A percentile compares a stretch with the other conserved stretches of the same genome.
Evolutionary conservation across 768 basidiomycete species (phyloP).

Genomic region (Boletellus ananiceps): DNA sequence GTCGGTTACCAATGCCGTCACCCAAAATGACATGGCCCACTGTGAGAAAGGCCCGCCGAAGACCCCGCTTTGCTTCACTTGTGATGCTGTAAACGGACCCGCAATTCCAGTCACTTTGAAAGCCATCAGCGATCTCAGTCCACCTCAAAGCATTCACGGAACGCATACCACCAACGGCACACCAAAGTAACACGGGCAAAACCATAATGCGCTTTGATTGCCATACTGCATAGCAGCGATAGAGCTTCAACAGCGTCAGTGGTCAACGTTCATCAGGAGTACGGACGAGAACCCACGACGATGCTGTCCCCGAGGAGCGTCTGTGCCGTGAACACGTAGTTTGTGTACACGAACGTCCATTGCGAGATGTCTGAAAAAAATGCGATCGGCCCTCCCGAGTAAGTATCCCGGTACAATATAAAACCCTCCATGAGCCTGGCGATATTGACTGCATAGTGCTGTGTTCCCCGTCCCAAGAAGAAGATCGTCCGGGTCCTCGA

Average conservation of each 20-base stretch:
- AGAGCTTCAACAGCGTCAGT: slow-evolving; percentile 17
- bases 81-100: slow-evolving; percentile 15
- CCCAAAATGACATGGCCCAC: slow-evolving; percentile 36
- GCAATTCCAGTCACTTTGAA: slow-evolving; percentile 17
- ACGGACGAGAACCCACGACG: slow-evolving; percentile 16
- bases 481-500: neutral
- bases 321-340: slow-evolving; percentile 20
- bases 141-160: neutral
- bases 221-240: slow-evolving; percentile 32
- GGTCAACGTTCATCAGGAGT: neutral
- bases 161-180: slow-evolving; percentile 20
- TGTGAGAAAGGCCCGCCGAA: slow-evolving; percentile 23
- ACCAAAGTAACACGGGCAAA: slow-evolving; percentile 29
- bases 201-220: slow-evolving; percentile 24
- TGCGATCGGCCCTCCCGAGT: slow-evolving; percentile 15
- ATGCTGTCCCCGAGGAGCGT: slow-evolving; percentile 30
- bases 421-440: slow-evolving; percentile 26
- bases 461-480: neutral
- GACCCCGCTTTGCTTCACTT: slow-evolving; percentile 11
- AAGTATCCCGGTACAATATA: slow-evolving; percentile 13
- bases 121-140: neutral
- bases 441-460: slow-evolving; percentile 28
- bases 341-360: slow-evolving; percentile 28
- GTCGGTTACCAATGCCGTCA: slow-evolving; percentile 31
- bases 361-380: slow-evolving; percentile 27